phyloP scores from a whole-genome alignment of 1,284 basidiomycete species.

The Cryptococcus floricola region DNA sequence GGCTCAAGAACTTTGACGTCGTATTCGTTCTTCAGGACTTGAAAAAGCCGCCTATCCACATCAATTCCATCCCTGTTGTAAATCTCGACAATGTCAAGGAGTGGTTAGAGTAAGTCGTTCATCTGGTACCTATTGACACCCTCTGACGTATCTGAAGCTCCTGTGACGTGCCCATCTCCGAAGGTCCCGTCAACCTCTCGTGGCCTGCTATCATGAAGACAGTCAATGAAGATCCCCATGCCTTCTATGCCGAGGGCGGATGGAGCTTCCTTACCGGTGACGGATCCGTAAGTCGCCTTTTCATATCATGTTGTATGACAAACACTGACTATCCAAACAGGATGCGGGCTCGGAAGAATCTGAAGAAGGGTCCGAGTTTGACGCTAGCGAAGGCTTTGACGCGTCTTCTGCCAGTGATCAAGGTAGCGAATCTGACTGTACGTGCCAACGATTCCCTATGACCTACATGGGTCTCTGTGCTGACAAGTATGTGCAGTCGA shows the following conservation, averaged over 20 bases:
- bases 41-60: constrained; percentile 82
- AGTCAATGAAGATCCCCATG: constrained; percentile 89
- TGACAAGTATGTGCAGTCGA: constrained; percentile 54
- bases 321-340: constrained; percentile 5
- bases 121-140: neutral
- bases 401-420: constrained; percentile 47
- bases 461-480: constrained; percentile 44
- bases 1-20: constrained; percentile 95
- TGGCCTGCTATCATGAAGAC: constrained; percentile 99
- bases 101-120: constrained; percentile 84
- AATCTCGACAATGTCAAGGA: constrained; percentile 95
- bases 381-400: constrained; percentile 46
- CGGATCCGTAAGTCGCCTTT: constrained; percentile 56
- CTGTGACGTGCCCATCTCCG: constrained; percentile 92
- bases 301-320: neutral
- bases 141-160: constrained; percentile 57
- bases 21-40: constrained; percentile 97
- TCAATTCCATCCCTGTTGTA: constrained; percentile 88
- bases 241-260: constrained; percentile 93
- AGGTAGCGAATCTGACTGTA: constrained; percentile 55
- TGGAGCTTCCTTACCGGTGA: constrained; percentile 84
- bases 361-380: constrained; percentile 74
- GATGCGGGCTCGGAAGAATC: constrained; percentile 66
- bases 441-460: constrained; percentile 40
- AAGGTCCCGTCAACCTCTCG: constrained; percentile 95